These are phyloP conservation scores for Astrephomene gubernaculifera DNA, from an alignment of 139 green algal genomes.

Conservation along the genomic window DNA sequence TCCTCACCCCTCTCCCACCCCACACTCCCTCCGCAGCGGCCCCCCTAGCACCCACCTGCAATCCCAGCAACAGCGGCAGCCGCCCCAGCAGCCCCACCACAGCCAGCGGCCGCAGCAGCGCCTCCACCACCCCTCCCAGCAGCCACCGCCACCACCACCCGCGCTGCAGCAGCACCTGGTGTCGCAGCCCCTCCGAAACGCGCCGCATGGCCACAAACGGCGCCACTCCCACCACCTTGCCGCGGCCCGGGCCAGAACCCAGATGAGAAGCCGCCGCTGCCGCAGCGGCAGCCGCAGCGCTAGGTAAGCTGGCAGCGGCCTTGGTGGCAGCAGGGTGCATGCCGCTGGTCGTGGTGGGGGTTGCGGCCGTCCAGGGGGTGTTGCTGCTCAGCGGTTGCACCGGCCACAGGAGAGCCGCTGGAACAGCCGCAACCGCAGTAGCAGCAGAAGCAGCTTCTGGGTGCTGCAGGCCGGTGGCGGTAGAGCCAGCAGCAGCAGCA, in stretches of 20 bases:
- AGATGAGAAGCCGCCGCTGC: constrained; percentile 3
- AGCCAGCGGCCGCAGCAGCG: constrained; percentile 13
- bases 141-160: constrained; percentile 20
- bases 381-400: too few species aligned
- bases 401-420: neutral
- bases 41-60: constrained; percentile 37
- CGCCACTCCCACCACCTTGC: neutral
- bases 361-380: too few species aligned
- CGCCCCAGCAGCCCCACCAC: constrained; percentile 30
- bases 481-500: neutral
- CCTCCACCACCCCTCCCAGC: constrained; percentile 31
- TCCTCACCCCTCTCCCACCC: too few species aligned
- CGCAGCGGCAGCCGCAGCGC: neutral
- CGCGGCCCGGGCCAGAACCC: too few species aligned
- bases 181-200: constrained; percentile 16
- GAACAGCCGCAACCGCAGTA: too few species aligned
- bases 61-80: constrained; percentile 14
- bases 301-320: too few species aligned
- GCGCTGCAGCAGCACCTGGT: constrained; percentile 26
- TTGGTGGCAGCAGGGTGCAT: too few species aligned
- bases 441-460: neutral
- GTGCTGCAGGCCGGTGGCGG: neutral
- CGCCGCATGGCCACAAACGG: constrained; percentile 13
- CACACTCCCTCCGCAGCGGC: too few species aligned
- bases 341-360: too few species aligned